Evolutionary conservation across 2,329 filamentous ascomycete genomes (phyloP), one percentile per base, ranked within the genome.

Genomic region (Verticillium nonalfalfae): DNA sequence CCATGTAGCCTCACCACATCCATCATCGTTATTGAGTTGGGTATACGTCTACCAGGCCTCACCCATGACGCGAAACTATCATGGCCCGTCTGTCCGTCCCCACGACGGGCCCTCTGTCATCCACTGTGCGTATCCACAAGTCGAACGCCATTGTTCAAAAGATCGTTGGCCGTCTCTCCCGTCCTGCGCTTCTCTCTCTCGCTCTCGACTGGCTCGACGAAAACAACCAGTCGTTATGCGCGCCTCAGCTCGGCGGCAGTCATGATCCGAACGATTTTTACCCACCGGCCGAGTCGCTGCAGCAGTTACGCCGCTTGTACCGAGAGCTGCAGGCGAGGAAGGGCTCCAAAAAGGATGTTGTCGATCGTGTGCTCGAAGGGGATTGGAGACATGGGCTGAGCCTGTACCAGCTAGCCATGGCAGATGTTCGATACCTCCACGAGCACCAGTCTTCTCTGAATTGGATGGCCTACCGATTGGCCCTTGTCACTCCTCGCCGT

Each of bases 121-220:
- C 90, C 58, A 82, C 85, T 34, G 80, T 92, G 65, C 87, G 87
- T 67, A 82, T 94, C 69, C 83, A 87, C 61, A 79, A 89, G 9
- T 79, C 83, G 62, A 89, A 88, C 70, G 78, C 84, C 56, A 79
- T 86, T 35, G 83, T 92, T 57, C 73, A 83, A 65, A 91, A 90
- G 72, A 80, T 84, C 50, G 80, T 96, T 57, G 82, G 79, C 63
- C 88, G 87, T 60, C 81, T 96, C 18, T 89, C 90, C 1, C 87
- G 91, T 58, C 78, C 87, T 56, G 86, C 90, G 0, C 82, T 96
- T 26, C 76, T 95, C 33, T 84, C 86, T 0, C 81, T 96, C 9
- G 89, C 84, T 0, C 81, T 93, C 26, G 83, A 89, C 76, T 96
- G 92, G 92, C 85, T 96, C 3, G 85, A 89, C 61, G 84, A 88